Percentiles rank a stretch among this genome's conserved stretches.
phyloP scores from a whole-genome alignment of 2,329 filamentous ascomycete genomes.

The Ophiosphaerella korrae region DNA sequence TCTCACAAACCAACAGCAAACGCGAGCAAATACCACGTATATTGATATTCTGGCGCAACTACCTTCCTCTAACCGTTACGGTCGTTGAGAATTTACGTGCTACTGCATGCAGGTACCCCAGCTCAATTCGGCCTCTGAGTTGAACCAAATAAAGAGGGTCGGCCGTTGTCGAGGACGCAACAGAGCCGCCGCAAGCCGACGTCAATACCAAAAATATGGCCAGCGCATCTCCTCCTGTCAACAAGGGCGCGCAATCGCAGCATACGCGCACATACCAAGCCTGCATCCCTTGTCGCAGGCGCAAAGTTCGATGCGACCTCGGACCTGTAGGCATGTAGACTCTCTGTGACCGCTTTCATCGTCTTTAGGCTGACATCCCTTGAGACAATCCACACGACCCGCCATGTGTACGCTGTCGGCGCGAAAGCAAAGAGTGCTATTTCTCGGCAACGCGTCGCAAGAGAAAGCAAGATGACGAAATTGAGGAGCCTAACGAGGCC shows the following conservation, averaged over 20 bases:
- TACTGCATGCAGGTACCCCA: slow-evolving; percentile 17
- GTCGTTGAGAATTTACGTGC: slow-evolving; percentile 6
- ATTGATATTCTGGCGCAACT: neutral
- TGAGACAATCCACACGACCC: slow-evolving; percentile 75
- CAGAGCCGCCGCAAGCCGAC: slow-evolving; percentile 23
- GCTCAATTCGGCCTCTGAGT: slow-evolving; percentile 1
- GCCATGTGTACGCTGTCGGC: slow-evolving; percentile 88
- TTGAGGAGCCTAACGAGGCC: slow-evolving; percentile 50
- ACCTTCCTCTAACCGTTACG: slow-evolving; percentile 21
- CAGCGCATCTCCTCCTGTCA: slow-evolving; percentile 30
- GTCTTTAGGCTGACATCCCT: neutral
- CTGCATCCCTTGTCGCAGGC: slow-evolving; percentile 60
- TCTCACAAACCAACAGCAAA: too few species aligned
- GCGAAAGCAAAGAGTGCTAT: slow-evolving; percentile 95
- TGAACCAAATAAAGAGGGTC: slow-evolving; percentile 7
- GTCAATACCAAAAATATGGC: slow-evolving; percentile 24
- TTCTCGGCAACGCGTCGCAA: slow-evolving; percentile 95
- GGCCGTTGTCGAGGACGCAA: neutral
- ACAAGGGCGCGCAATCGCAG: slow-evolving; percentile 14
- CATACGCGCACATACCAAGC: slow-evolving; percentile 51
- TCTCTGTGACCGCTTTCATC: too few species aligned
- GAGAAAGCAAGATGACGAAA: slow-evolving; percentile 67
- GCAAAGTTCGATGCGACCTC: slow-evolving; percentile 61
- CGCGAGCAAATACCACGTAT: neutral
- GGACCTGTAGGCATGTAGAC: slow-evolving; percentile 30